Evolutionary conservation across 2,329 filamentous ascomycete genomes (phyloP), one percentile per base, ranked within the genome.

Genomic region (Pestalotiopsis sp.): DNA sequence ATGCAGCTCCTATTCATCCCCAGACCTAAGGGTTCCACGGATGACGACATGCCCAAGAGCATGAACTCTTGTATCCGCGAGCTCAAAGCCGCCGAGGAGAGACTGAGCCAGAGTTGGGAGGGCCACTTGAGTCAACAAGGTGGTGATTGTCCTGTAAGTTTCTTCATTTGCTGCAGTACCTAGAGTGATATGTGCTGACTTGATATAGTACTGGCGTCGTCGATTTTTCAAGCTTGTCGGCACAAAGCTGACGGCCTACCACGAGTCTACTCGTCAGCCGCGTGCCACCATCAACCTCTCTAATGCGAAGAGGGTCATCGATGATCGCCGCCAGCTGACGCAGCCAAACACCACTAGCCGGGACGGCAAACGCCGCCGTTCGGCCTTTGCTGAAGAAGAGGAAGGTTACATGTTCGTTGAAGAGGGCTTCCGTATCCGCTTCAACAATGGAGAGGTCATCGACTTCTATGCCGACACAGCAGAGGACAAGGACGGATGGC

Each of bases 401-500:
- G 96, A 99, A 78, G 96, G 96, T 56, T 99, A 99, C 84, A 97
- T 98, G 92, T 99, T 99, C 78, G 95, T 99, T 65, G 96, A 99
- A 79, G 96, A 99, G 78, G 96, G 96, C 2, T 99, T 99, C 91
- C 93, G 96, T 55, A 97, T 99, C 78, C 94, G 95, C 68, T 99
- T 99, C 81, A 97, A 93, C 78, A 99, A 99, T 76, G 96, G 96
- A 70, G 96, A 99, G 81, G 90, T 97, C 71, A 99, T 99, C 77
- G 95, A 98, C 83, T 98, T 98, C 79, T 98, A 99, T 77, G 96
- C 95, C 76, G 95, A 98, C 80, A 94, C 89, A 39, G 88, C 91
- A 1, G 88, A 88, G 52, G 92, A 96, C 76, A 99, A 98, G 82
- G 93, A 97, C 59, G 92, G 90, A 66, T 99, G 96, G 96, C 96